Evolutionary conservation across 1,284 basidiomycete genomes (phyloP).

Genomic region (Tylopilus sp.): DNA sequence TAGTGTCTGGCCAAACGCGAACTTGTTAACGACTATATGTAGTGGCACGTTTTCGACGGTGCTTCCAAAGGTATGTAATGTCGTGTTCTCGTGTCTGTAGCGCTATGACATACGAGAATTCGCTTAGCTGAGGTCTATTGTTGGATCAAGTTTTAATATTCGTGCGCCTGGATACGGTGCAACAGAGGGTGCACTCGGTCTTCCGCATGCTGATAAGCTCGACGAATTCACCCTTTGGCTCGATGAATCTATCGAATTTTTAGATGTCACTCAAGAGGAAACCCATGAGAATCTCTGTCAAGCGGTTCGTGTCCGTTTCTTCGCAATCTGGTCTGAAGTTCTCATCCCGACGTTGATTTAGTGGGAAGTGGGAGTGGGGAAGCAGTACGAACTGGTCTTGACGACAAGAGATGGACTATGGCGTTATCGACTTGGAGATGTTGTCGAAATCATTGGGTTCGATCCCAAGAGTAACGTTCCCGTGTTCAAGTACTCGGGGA

Average conservation of each 20-base stretch:
- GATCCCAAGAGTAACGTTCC: conserved; percentile 12
- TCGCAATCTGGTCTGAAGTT: not conserved
- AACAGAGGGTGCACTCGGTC: conserved; percentile 13
- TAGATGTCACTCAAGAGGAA: conserved; percentile 21
- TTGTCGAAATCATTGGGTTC: conserved; percentile 29
- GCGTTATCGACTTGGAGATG: conserved; percentile 38
- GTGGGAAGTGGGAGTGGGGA: conserved; percentile 35
- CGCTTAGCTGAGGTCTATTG: conserved; percentile 22
- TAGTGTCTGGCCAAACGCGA: too few relatives aligned
- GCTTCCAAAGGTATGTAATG: too few relatives aligned
- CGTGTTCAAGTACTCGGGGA: conserved; percentile 23
- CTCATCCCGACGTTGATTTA: conserved; percentile 3
- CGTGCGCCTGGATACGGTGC: conserved; percentile 15
- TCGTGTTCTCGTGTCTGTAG: too few relatives aligned
- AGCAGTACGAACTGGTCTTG: conserved; percentile 30
- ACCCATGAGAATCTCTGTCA: conserved; percentile 25
- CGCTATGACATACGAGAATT: too few relatives aligned
- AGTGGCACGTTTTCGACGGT: too few relatives aligned
- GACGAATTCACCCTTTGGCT: conserved; percentile 16
- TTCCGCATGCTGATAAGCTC: not conserved
- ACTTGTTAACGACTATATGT: too few relatives aligned
- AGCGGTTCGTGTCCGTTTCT: conserved; percentile 13
- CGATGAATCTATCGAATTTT: conserved; percentile 23
- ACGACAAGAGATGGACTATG: conserved; percentile 38
- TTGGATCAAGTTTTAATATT: conserved; percentile 22